Evolutionary conservation across 306 rosid species (phyloP).

Genomic region (Lathyrus tuberosus): DNA sequence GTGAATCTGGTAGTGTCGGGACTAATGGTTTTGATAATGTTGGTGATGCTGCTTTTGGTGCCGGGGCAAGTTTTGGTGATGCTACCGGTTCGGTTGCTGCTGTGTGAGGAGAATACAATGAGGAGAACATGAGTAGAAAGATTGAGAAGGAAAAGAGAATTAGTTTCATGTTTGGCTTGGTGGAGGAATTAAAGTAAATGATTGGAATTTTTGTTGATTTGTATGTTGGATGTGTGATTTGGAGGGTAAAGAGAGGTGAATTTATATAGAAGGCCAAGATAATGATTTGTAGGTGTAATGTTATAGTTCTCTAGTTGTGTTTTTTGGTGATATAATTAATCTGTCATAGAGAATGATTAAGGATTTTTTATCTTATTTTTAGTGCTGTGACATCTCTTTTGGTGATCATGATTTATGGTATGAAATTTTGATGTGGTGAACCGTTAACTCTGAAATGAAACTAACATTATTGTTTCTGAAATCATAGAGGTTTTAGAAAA

Average conservation of each 20-base stretch:
- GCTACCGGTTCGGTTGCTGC: conserved; percentile 31
- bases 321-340: conserved; percentile 18
- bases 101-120: conserved; percentile 32
- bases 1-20: conserved; percentile 45
- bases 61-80: conserved; percentile 39
- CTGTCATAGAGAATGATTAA: conserved; percentile 16
- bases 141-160: conserved; percentile 31
- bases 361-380: conserved; percentile 26
- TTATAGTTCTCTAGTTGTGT: conserved; percentile 32
- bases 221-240: conserved; percentile 1
- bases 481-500: too few species aligned
- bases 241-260: neutral
- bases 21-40: conserved; percentile 41
- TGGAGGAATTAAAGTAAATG: neutral
- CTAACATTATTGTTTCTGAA: too few species aligned
- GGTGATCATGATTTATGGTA: too few species aligned
- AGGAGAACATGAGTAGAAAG: conserved; percentile 18
- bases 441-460: too few species aligned
- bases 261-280: neutral
- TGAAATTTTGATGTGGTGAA: too few species aligned
- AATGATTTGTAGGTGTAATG: conserved; percentile 35
- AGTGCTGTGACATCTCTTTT: neutral
- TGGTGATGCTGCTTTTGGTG: conserved; percentile 31
- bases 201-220: neutral
- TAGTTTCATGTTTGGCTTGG: conserved; percentile 27